Evolutionary conservation across 2,329 filamentous ascomycete species (phyloP).

Genomic region (Colletotrichum ledebouriae): DNA sequence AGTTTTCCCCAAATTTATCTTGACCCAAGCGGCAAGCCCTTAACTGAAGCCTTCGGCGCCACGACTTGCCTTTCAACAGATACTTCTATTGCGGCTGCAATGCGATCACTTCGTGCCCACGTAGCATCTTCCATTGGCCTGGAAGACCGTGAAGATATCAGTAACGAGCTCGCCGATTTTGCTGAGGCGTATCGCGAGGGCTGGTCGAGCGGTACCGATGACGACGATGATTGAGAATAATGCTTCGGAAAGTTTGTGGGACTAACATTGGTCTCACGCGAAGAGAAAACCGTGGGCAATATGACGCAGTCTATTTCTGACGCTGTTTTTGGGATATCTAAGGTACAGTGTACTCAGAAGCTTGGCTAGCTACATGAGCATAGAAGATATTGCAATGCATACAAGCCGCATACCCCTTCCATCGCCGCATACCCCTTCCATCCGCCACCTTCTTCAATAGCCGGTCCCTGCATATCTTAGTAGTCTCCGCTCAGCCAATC

Average conservation of each 20-base stretch:
- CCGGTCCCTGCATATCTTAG: slow-evolving; percentile 38
- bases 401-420: slow-evolving; percentile 15
- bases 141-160: slow-evolving; percentile 87
- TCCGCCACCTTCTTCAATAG: slow-evolving; percentile 2
- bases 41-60: slow-evolving; percentile 60
- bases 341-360: slow-evolving; percentile 18
- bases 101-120: slow-evolving; percentile 75
- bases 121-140: slow-evolving; percentile 74
- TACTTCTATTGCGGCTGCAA: slow-evolving; percentile 75
- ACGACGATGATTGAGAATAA: slow-evolving; percentile 68
- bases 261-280: no score
- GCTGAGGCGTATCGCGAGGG: slow-evolving; percentile 91
- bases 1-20: slow-evolving; percentile 86
- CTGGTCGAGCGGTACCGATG: slow-evolving; percentile 83
- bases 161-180: slow-evolving; percentile 84
- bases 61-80: slow-evolving; percentile 79
- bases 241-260: no score
- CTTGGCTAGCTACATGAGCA: slow-evolving; percentile 1
- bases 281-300: not conserved
- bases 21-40: slow-evolving; percentile 52
- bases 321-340: slow-evolving; percentile 21
- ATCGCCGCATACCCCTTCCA: slow-evolving; percentile 10
- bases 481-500: slow-evolving; percentile 32
- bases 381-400: slow-evolving; percentile 24
- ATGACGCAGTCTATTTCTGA: slow-evolving; percentile 21